These are phyloP conservation scores for Thelephora terrestris DNA, from an alignment of 1,284 basidiomycete species.

Conservation along the genomic window DNA sequence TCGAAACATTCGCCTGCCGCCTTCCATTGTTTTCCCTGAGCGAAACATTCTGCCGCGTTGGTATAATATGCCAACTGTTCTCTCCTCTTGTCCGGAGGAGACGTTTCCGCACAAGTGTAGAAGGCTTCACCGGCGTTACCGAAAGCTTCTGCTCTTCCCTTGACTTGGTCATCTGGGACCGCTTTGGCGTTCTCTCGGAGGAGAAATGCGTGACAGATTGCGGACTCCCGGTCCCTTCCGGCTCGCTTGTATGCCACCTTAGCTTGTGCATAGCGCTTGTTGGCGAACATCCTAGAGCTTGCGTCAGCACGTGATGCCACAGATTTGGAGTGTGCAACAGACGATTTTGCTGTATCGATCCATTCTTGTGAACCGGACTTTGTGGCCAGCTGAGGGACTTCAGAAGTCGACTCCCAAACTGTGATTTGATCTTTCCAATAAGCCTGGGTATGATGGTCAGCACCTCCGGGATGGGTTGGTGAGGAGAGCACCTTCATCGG, in stretches of 20 bases:
- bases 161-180: no score
- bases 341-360: constrained; percentile 35
- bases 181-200: constrained; percentile 30
- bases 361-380: no score
- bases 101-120: constrained; percentile 26
- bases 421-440: no score
- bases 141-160: constrained; percentile 35
- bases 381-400: no score
- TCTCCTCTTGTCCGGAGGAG: constrained; percentile 17
- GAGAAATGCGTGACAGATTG: constrained; percentile 36
- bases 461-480: no score
- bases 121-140: constrained; percentile 40
- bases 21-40: constrained; percentile 27
- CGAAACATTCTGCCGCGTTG: constrained; percentile 44
- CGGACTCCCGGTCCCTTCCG: constrained; percentile 29
- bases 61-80: constrained; percentile 32
- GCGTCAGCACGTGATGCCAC: not conserved
- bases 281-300: constrained; percentile 33
- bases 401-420: no score
- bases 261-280: constrained; percentile 47
- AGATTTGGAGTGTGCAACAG: not conserved
- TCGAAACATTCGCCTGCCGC: constrained; percentile 38
- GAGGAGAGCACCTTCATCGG: constrained; percentile 57
- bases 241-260: constrained; percentile 55
- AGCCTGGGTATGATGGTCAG: no score